Base-by-base conservation (phyloP, 2,329 filamentous ascomycete genomes). In the Pseudogymnoascus sp. region DNA sequence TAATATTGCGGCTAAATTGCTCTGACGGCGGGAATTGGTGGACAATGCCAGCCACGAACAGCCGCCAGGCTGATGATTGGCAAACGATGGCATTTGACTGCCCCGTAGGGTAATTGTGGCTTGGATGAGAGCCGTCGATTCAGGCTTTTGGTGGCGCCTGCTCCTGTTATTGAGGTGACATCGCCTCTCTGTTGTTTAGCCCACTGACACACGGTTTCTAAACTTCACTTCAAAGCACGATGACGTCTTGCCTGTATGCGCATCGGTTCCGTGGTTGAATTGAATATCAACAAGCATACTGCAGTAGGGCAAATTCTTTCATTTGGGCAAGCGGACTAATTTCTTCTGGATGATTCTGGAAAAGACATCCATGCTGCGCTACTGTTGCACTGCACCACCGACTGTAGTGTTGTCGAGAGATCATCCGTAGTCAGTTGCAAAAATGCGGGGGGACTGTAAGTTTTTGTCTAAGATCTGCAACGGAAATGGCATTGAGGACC, bases 1-100 rank as follows among this genome's bases (percentile, higher is more conserved):
- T 33, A 33, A 46, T 56, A 12, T 56, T 56, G 50, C 26, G 26
- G 50, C 26, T 56, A 56, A 56, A 56, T 33, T 16, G 50, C 16
- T 56, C 50, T 56, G 50, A 33, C 28, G 26, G 50, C 50, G n/a
- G 50, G 50, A 56, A 56, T 56, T 56, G n/a, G 50, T 56, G 26
- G 50, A 56, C 50, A 56, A 33, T 56, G 50, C 10, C 5, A 56
- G 50, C 50, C 50, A 56, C 50, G 16, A 56, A 56, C 26, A 56
- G 26, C 50, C 50, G 28, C 50, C n/a, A 16, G 12, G 8, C 14
- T n/a, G n/a, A 22, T 56, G 50, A 33, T 56, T 56, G 50, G 50
- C 50, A 56, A 33, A 10, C 6, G n/a, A 33, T 33, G 16, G 26
- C 26, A 33, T 28, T 26, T 14, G n/a, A 31, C 50, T 33, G 16